phyloP scores from a whole-genome alignment of 805 yeast genomes.

The Maudiozyma bulderi region DNA sequence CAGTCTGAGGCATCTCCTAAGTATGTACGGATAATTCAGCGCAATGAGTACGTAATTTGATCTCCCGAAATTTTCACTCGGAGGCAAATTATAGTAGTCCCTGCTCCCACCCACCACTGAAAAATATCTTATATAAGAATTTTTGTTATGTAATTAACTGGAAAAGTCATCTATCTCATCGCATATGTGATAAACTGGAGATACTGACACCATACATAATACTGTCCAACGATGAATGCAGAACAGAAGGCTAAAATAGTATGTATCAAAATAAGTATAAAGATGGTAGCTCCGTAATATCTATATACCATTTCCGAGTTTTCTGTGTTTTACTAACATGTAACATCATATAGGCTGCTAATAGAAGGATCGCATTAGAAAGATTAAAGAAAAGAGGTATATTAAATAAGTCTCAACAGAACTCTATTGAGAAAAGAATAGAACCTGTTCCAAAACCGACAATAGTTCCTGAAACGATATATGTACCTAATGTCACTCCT shows the following conservation, averaged over 20 bases:
- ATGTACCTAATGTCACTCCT: neutral
- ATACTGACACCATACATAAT: no score
- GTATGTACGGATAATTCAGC: no score
- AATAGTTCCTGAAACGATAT: neutral
- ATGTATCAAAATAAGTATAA: neutral
- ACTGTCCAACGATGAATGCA: slow-evolving; percentile 14
- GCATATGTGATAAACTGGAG: no score
- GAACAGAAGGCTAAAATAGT: slow-evolving; percentile 28
- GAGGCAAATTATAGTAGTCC: no score
- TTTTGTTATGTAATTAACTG: no score
- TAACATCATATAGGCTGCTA: slow-evolving; percentile 35
- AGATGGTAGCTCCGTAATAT: neutral
- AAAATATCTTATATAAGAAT: no score
- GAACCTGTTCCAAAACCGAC: neutral
- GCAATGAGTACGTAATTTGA: no score
- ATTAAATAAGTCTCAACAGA: slow-evolving; percentile 14
- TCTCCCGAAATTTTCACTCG: no score
- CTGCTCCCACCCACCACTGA: no score
- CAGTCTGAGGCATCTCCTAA: no score
- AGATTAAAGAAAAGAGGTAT: slow-evolving; percentile 41
- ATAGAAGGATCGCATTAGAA: slow-evolving; percentile 53
- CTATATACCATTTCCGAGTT: neutral
- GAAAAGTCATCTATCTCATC: no score
- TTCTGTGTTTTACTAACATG: neutral
- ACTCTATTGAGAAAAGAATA: slow-evolving; percentile 15